phyloP scores from a whole-genome alignment of 345 rosid genomes.

The Syzygium aromaticum region DNA sequence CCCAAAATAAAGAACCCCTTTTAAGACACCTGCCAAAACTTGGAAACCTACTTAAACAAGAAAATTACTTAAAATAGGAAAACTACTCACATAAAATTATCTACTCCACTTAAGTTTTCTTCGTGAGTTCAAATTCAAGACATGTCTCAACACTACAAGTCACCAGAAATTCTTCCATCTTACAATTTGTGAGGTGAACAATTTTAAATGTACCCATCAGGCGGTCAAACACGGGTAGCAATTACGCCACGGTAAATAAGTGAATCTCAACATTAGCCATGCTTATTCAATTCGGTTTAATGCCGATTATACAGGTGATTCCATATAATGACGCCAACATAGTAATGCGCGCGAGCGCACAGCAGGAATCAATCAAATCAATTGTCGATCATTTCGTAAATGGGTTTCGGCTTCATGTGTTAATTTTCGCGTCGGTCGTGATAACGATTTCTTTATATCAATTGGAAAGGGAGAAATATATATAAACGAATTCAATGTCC shows the following conservation, averaged over 20 bases:
- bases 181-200: not conserved
- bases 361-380: not conserved
- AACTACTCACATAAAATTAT: not conserved
- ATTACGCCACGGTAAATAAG: not conserved
- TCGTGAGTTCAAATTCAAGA: not conserved
- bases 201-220: not conserved
- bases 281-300: not conserved
- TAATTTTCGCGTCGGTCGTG: not conserved
- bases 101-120: not conserved
- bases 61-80: no score
- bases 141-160: not conserved
- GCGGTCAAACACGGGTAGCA: not conserved
- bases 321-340: not conserved
- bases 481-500: no score
- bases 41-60: not conserved
- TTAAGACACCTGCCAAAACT: not conserved
- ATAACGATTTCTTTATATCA: not conserved
- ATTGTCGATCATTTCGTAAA: not conserved
- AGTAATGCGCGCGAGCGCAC: not conserved
- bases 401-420: fast-evolving
- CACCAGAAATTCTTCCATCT: not conserved
- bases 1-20: not conserved
- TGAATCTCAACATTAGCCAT: not conserved
- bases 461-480: not conserved
- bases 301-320: not conserved